Evolutionary conservation across 139 green algal species (phyloP), one percentile per base, ranked within the genome.

Genomic region (Auxenochlorella protothecoides): DNA sequence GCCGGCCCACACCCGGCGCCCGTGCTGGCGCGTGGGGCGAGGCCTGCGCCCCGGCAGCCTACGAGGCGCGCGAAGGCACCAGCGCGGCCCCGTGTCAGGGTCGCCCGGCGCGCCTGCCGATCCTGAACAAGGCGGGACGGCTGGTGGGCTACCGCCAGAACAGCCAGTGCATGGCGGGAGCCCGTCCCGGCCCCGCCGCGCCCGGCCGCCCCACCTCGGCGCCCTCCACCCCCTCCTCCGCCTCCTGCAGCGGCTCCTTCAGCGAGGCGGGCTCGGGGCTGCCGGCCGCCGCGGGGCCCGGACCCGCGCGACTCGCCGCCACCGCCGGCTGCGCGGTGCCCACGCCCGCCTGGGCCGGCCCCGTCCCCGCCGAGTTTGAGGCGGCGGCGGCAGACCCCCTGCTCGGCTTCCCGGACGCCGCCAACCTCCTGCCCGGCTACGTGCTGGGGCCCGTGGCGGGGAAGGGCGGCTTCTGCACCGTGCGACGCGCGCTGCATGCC

Each of bases 381-480:
- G 53, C 67, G 56, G 54, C 61, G 14, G 53, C 59, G 14, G 63
- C 61, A 0, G 60, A 75, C 53, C 69, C 75, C 5, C 68, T n/a
- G 55, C 57, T 59, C 10, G 75, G 75, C 55, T 80, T 80, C 55
- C 63, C 70, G 4, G 75, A 80, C 53, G 64, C 64, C 7, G 75
- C 63, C 60, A 80, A 75, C 68, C 61, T 65, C 53, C 63, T 80
- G 55, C 72, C 88, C 54, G 89, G 89, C 14, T 96, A 96, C 80
- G 83, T 79, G 59, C 72, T 96, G 16, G 88, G 86, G 55, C 81
- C 79, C 11, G 82, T 92, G 61, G 84, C 94, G 14, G 90, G 90
- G n/a, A 86, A 93, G 80, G 90, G 90, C 3, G 90, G 90, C 61
- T 96, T 96, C 81, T 94, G 90, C 73, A 81, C 87, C 74, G 81